These are phyloP conservation scores for Parsonsia alboflavescens DNA, from an alignment of 257 asterid species.

Conservation along the genomic window DNA sequence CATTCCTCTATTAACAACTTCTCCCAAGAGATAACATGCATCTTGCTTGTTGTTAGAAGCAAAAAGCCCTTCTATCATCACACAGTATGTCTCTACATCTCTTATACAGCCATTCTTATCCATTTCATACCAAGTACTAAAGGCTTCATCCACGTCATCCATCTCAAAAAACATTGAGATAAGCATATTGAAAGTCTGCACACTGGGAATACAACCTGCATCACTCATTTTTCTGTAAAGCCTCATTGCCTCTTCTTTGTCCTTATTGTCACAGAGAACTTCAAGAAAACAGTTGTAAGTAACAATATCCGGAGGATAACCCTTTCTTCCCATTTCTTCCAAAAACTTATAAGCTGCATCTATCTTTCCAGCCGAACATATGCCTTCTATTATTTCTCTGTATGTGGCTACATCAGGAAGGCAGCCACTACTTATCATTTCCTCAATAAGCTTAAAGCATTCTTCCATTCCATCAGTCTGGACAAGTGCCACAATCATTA, in stretches of 20 bases:
- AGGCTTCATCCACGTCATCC: constrained; percentile 63
- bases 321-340: constrained; percentile 75
- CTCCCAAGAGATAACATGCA: constrained; percentile 63
- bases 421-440: constrained; percentile 74
- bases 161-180: constrained; percentile 62
- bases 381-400: constrained; percentile 77
- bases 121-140: constrained; percentile 83
- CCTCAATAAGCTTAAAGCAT: constrained; percentile 47
- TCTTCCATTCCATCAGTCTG: constrained; percentile 68
- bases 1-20: constrained; percentile 59
- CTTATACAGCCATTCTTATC: constrained; percentile 54
- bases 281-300: constrained; percentile 84
- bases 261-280: constrained; percentile 70
- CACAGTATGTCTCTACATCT: constrained; percentile 65
- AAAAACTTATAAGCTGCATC: constrained; percentile 71
- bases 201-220: constrained; percentile 67
- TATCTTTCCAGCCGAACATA: constrained; percentile 60
- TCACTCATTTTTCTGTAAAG: constrained; percentile 65
- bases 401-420: constrained; percentile 90
- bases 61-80: constrained; percentile 92
- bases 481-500: constrained; percentile 66
- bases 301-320: constrained; percentile 91
- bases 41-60: constrained; percentile 41
- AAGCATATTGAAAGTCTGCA: constrained; percentile 78
- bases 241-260: constrained; percentile 49